These are phyloP conservation scores for Geosmithia morbida DNA, from an alignment of 2,329 filamentous ascomycete species.

Conservation along the genomic window DNA sequence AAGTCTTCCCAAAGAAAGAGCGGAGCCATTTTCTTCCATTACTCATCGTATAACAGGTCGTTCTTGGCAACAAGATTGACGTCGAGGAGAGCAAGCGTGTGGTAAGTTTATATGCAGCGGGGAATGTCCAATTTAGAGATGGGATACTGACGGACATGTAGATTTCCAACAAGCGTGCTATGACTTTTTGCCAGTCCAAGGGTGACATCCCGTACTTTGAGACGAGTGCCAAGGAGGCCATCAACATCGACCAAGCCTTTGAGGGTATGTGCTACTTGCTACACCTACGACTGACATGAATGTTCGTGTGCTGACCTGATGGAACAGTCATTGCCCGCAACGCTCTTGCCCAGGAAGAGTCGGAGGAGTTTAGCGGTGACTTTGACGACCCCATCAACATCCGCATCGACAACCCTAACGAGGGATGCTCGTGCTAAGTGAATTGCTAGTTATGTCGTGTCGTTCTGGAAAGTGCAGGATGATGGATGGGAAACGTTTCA, in stretches of 20 bases:
- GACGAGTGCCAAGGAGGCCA: slow-evolving; percentile 96
- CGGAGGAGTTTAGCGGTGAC: slow-evolving; percentile 92
- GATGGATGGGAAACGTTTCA: background rate
- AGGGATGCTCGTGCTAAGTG: slow-evolving; percentile 78
- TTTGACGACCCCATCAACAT: slow-evolving; percentile 98
- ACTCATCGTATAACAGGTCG: slow-evolving; percentile 42
- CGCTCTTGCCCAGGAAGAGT: slow-evolving; percentile 90
- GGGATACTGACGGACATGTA: slow-evolving; percentile 13
- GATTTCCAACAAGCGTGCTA: slow-evolving; percentile 91
- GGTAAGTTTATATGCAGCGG: slow-evolving; percentile 28
- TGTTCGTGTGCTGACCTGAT: background rate
- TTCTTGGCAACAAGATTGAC: slow-evolving; percentile 98
- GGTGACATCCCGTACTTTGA: slow-evolving; percentile 98
- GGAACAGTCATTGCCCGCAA: slow-evolving; percentile 80
- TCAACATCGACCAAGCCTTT: slow-evolving; percentile 81
- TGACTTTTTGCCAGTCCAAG: slow-evolving; percentile 96
- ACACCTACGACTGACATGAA: background rate
- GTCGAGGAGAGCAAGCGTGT: slow-evolving; percentile 95
- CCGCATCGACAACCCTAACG: slow-evolving; percentile 83
- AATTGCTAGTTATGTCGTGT: background rate
- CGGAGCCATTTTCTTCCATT: too few relatives aligned
- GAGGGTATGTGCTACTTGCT: slow-evolving; percentile 35
- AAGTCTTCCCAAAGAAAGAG: slow-evolving; percentile 21
- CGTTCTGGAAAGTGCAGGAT: background rate
- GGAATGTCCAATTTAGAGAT: background rate